A percentile compares a stretch with the other conserved stretches of the same genome.
Conservation (phyloP, 306 rosid species). For the Spatholobus suberectus region DNA sequence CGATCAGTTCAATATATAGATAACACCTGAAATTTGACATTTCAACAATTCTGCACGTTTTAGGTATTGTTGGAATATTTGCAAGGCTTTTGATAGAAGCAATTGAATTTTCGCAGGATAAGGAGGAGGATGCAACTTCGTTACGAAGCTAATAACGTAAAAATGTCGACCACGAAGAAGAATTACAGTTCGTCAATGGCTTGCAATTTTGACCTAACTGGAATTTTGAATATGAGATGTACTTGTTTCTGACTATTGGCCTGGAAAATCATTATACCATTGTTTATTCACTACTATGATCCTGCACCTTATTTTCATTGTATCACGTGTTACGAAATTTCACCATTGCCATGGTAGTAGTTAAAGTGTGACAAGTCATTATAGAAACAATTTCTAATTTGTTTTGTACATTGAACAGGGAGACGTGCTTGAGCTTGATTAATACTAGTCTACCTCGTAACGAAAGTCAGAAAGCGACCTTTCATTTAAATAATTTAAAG, state of each 20-base stretch:
- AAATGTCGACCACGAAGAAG: background rate
- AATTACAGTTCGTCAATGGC: background rate
- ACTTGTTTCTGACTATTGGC: background rate
- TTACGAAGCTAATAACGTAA: background rate
- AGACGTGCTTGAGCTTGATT: conserved; percentile 9
- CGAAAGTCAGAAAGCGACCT: background rate
- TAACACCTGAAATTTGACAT: conserved; percentile 12
- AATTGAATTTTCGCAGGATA: conserved; percentile 43
- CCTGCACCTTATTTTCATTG: background rate
- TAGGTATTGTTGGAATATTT: background rate
- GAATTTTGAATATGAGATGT: background rate
- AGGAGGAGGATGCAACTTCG: background rate
- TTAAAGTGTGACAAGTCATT: background rate
- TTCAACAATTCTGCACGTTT: conserved; percentile 37
- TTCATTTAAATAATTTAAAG: background rate
- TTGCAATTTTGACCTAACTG: conserved; percentile 11
- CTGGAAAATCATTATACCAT: background rate
- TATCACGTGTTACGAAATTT: background rate
- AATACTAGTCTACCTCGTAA: background rate
- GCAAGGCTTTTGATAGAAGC: background rate
- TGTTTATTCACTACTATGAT: background rate
- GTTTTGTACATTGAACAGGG: background rate
- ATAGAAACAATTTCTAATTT: background rate
- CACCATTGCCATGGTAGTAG: background rate
- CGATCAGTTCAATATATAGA: background rate